Evolutionary conservation across 2,329 filamentous ascomycete species (phyloP).

Genomic region (Samsoniella hepiali): DNA sequence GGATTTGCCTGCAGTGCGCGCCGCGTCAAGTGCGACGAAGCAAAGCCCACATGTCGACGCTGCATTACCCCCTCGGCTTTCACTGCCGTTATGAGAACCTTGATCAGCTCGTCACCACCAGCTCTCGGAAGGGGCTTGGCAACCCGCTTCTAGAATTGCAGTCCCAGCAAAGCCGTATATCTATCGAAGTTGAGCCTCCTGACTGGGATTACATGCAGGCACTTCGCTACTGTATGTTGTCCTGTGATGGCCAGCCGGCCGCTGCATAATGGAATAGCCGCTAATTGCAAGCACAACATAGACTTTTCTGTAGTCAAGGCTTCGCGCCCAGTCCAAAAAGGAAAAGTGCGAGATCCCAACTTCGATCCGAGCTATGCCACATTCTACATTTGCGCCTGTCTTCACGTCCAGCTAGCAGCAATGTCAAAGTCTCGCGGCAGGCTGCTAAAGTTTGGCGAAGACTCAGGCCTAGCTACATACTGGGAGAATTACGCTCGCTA

Average conservation of each 20-base stretch:
- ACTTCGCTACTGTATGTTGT: background rate
- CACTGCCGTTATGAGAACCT: background rate
- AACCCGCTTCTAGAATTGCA: background rate
- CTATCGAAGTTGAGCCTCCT: background rate
- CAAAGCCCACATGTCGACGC: background rate
- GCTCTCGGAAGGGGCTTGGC: background rate
- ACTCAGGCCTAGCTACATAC: background rate
- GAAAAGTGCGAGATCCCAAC: background rate
- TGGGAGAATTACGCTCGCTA: background rate
- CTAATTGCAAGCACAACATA: background rate
- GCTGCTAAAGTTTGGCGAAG: background rate
- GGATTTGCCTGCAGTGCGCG: background rate
- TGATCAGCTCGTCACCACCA: background rate
- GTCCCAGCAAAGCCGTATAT: background rate
- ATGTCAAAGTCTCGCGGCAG: background rate
- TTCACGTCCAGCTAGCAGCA: background rate
- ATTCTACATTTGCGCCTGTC: background rate
- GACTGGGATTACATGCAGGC: slow-evolving; percentile 2
- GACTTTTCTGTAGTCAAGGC: background rate
- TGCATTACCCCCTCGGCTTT: background rate
- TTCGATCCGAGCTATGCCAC: background rate
- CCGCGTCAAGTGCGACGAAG: background rate
- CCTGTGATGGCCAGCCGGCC: background rate
- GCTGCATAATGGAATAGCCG: too few relatives aligned
- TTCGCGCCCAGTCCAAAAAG: background rate